Evolutionary conservation across 495 filamentous ascomycete species (phyloP), one percentile per base, ranked within the genome.

Genomic region (Apiosordaria backusii): DNA sequence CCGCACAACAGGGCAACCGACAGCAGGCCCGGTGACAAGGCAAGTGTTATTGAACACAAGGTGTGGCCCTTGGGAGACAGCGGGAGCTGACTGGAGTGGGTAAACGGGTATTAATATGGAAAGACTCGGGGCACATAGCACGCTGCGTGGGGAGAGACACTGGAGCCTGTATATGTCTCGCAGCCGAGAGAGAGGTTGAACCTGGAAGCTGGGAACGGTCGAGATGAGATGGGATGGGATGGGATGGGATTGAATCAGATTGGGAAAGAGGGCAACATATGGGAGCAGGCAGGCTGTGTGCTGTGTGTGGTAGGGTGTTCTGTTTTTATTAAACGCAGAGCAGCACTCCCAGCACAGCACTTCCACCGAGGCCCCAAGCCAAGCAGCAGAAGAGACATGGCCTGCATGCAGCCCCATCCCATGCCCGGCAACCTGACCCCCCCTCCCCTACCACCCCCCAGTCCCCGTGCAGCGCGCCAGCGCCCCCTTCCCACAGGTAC

Each of bases 91-190:
- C 72, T 79, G 76, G 76, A 71, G 72, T 78, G 79, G 79, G 70
- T 80, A 80, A 81, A 82, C 79, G 64, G 74, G 65, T 61, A 65
- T 79, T 75, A 78, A 79, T 78, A 77, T 79, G 76, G 74, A 76
- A 75, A 80, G 72, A 73, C 68, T 75, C 68, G 70, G 71, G 68
- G 69, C 66, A 70, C 71, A 71, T 72, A 72, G 65, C 66, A 72
- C 60, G 18, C 29, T 52, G 61, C 62, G 67, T 57, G 62, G 70
- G 69, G 72, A 67, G 67, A 67, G 69, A 75, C 71, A 75, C 66
- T 59, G 22, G 25, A 59, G 25, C 25, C 19, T 59, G 57, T 21
- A 7, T 59, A 27, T 59, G 57, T 18, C 57, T 59, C 57, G 16
- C 21, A 59, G 57, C 22, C 57, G 57, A 25, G 24, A 18, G 52